Evolutionary conservation across 768 basidiomycete genomes (phyloP).

Genomic region (Naematelia encephala): DNA sequence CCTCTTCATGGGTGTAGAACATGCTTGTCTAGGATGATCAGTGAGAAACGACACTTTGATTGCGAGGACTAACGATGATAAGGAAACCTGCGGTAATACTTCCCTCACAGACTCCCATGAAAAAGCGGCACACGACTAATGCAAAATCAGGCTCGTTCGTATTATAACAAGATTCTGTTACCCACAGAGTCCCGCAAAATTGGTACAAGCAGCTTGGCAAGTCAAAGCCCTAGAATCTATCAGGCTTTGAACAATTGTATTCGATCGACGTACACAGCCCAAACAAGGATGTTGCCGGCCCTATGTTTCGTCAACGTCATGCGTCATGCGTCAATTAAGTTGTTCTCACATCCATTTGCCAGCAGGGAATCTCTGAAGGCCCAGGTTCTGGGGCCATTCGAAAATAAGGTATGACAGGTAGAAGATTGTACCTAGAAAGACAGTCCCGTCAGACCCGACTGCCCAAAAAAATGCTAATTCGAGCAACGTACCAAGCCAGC

Average conservation of each 20-base stretch:
- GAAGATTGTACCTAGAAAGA: slow-evolving; percentile 52
- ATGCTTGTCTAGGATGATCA: no score
- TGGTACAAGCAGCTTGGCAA: slow-evolving; percentile 27
- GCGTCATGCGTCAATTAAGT: no score
- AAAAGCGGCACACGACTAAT: slow-evolving; percentile 23
- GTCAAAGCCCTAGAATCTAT: no score
- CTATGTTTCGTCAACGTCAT: no score
- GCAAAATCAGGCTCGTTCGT: no score
- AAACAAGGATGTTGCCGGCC: slow-evolving; percentile 35
- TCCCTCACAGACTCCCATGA: slow-evolving; percentile 53
- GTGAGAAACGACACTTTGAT: slow-evolving; percentile 31
- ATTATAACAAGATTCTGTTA: no score
- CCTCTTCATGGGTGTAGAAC: slow-evolving; percentile 35
- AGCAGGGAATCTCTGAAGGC: slow-evolving; percentile 42
- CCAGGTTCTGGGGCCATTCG: slow-evolving; percentile 35
- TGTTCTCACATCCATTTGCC: slow-evolving; percentile 26
- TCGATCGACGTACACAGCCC: slow-evolving; percentile 29
- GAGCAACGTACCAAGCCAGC: no score
- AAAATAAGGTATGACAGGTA: slow-evolving; percentile 39
- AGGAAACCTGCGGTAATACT: slow-evolving; percentile 58
- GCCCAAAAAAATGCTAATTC: no score
- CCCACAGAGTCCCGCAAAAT: slow-evolving; percentile 33
- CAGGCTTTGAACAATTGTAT: no score
- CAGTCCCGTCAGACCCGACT: no score
- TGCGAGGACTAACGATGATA: slow-evolving; percentile 53